A percentile compares a stretch with the other conserved stretches of the same genome.
Conservation (phyloP, 1,139 yeast genomes). For the Sugiyamaella xylanicola region DNA sequence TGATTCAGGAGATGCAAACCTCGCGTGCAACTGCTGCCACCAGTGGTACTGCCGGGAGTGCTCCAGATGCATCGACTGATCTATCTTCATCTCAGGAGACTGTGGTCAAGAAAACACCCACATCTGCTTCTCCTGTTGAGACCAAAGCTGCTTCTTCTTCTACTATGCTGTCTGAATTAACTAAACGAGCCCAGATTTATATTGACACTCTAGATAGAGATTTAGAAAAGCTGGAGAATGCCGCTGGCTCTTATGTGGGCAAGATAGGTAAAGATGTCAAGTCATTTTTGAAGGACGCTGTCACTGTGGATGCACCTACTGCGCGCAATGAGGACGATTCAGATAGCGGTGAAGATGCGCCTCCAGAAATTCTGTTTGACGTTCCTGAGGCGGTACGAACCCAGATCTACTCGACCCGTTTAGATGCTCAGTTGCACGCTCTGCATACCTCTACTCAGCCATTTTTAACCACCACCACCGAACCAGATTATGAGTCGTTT, state of each 20-base stretch:
- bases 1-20: constrained; percentile 30
- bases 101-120: constrained; percentile 16
- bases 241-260: constrained; percentile 60
- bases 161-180: constrained; percentile 42
- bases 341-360: constrained; percentile 42
- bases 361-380: constrained; percentile 48
- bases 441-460: constrained; percentile 52
- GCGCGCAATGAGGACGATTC: constrained; percentile 24
- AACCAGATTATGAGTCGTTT: constrained; percentile 43
- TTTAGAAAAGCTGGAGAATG: constrained; percentile 65
- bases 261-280: constrained; percentile 52
- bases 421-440: constrained; percentile 60
- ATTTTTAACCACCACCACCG: constrained; percentile 44
- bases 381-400: constrained; percentile 45
- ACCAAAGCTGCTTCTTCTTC: constrained; percentile 52
- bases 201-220: constrained; percentile 68
- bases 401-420: constrained; percentile 52
- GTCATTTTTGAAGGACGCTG: constrained; percentile 57
- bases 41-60: too few relatives aligned
- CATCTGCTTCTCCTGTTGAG: constrained; percentile 40
- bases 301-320: constrained; percentile 46
- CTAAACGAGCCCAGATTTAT: constrained; percentile 55
- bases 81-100: constrained; percentile 28
- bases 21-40: neutral
- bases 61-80: constrained; percentile 24